Evolutionary conservation across 164 flowering plant genomes (phyloP).

Genomic region (Tetracentron sinense): DNA sequence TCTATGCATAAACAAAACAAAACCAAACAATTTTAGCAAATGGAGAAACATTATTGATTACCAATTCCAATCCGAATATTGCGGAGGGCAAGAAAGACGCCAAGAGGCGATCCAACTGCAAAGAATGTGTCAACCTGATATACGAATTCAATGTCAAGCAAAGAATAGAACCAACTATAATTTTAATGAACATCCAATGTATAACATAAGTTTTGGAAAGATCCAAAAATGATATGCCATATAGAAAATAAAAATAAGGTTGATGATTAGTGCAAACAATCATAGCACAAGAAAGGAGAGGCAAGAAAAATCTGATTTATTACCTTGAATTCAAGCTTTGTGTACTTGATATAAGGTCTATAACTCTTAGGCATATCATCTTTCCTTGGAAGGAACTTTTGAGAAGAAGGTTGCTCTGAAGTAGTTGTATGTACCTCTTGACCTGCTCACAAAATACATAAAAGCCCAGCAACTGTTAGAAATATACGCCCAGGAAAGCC

Average conservation of each 20-base stretch:
- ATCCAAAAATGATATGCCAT: not conserved
- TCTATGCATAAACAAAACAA: not conserved
- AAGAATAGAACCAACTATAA: not conserved
- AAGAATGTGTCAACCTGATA: conserved; percentile 94
- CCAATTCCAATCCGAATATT: conserved; percentile 94
- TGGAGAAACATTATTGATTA: conserved; percentile 24
- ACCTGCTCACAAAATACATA: conserved; percentile 26
- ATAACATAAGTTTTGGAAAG: not conserved
- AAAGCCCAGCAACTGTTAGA: too few relatives aligned
- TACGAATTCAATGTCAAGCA: not conserved
- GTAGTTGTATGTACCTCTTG: conserved; percentile 13
- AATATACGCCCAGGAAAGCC: too few relatives aligned
- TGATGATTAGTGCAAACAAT: not conserved
- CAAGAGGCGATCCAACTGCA: conserved; percentile 98
- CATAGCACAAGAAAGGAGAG: not conserved
- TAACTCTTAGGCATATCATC: conserved; percentile 43
- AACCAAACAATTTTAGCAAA: not conserved
- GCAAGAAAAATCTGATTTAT: not conserved
- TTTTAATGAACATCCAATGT: not conserved
- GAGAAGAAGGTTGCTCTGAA: conserved; percentile 22
- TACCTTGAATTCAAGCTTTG: conserved; percentile 90
- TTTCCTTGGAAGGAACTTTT: conserved; percentile 14
- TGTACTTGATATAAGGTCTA: conserved; percentile 75
- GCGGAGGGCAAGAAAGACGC: conserved; percentile 94
- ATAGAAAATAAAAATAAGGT: too few relatives aligned